Evolutionary conservation across 2,329 filamentous ascomycete genomes (phyloP), one percentile per base, ranked within the genome.

Genomic region (Talaromyces verruculosus): DNA sequence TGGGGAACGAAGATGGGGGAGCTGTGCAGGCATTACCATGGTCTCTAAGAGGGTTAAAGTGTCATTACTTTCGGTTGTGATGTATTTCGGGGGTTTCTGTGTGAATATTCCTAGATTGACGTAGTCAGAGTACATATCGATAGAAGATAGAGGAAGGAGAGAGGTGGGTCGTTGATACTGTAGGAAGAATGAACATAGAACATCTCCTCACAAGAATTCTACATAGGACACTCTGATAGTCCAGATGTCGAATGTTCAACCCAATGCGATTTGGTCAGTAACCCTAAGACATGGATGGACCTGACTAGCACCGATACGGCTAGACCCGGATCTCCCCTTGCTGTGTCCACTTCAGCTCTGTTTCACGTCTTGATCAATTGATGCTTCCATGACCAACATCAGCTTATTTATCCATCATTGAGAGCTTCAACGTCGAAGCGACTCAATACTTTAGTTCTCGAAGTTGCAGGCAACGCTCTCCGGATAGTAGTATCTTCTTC

Each of bases 311-410:
- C 49, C 1, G 1, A 33, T 7, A 22, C 33, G 53, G 53, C 33
- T 57, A 57, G 53, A 57, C 33, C 53, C 28, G 51, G 28, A 51
- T 15, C 4, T 47, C 19, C n/a, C 19, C 19, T 49, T n/a, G 51
- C 30, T 35, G 30, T 53, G 49, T 33, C 28, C 17, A 57, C 51
- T 57, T 57, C 53, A 57, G 53, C 53, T 57, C 11, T 39, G 53
- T 57, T 57, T 57, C 33, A 57, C 5, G 5, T 57, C 17, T 39
- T 39, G 11, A 6, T 22, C 22, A 22, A 22, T 22, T 22, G 22
- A 39, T 7, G 19, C 11, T 8, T 37, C 15, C 11, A 22, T 17
- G 17, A 35, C n/a, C n/a, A 39, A 15, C 33, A 17, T 57, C 53
- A 5, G 10, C 13, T 19, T 11, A 51, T 7, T 55, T 15, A 35